phyloP scores from a whole-genome alignment of 225 moss, liverwort and hornwort species.

The Anthoceros angustus region DNA sequence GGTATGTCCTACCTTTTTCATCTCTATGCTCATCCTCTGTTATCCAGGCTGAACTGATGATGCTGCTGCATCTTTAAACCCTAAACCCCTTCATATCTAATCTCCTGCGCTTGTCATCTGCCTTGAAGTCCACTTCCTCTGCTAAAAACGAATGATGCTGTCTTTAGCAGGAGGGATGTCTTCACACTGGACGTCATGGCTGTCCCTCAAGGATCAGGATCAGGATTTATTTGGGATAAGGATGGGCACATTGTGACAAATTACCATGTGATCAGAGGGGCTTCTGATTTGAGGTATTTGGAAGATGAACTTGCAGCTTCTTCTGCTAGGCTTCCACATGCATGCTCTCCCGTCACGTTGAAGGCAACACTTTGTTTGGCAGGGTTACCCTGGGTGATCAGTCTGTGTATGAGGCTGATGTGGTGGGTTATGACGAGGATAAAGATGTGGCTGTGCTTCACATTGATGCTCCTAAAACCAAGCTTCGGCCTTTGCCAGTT shows the following conservation, averaged over 20 bases:
- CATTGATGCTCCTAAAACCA: conserved; percentile 61
- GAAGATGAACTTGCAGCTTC: not conserved
- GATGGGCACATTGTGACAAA: conserved; percentile 95
- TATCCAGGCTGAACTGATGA: too few relatives aligned
- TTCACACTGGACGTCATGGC: conserved; percentile 98
- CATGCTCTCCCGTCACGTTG: not conserved
- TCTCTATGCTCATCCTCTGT: too few relatives aligned
- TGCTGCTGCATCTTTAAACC: not conserved
- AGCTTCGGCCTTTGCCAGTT: conserved; percentile 78
- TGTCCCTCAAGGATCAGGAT: conserved; percentile 98
- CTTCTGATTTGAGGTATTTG: conserved; percentile 79
- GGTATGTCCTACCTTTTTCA: conserved; percentile 28
- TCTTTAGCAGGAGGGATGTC: conserved; percentile 59
- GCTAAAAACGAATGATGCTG: not conserved
- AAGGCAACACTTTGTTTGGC: conserved; percentile 6
- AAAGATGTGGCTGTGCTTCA: conserved; percentile 94
- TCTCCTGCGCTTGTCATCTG: not conserved
- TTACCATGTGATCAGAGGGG: conserved; percentile 96
- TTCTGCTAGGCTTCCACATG: conserved; percentile 1
- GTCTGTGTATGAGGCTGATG: conserved; percentile 95
- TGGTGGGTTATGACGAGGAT: conserved; percentile 96
- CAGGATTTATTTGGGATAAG: conserved; percentile 96
- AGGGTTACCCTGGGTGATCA: conserved; percentile 97
- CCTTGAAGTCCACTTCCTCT: not conserved
- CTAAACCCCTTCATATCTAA: not conserved